Conservation (phyloP, 345 rosid genomes). For the Viola odorata region DNA sequence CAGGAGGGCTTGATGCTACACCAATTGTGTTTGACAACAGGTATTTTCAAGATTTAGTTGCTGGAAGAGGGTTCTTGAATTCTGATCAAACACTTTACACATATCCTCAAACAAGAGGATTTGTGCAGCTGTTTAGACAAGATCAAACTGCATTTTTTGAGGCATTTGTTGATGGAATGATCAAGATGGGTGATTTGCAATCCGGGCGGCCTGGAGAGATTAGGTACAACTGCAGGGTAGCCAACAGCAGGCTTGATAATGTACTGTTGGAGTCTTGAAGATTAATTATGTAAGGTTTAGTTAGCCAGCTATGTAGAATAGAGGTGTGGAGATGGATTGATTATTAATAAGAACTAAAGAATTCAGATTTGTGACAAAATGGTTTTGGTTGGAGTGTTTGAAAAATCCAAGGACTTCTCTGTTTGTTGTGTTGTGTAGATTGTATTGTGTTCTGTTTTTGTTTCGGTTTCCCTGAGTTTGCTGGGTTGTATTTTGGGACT, state of each 20-base stretch:
- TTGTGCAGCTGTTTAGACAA: constrained; percentile 45
- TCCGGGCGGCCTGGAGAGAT: constrained; percentile 65
- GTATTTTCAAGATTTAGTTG: constrained; percentile 80
- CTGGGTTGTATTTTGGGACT: too few relatives aligned
- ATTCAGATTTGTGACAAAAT: too few relatives aligned
- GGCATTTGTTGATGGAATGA: constrained; percentile 73
- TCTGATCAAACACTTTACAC: constrained; percentile 83
- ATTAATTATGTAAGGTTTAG: neutral
- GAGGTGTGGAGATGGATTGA: too few relatives aligned
- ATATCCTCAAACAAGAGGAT: constrained; percentile 39
- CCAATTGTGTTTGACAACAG: constrained; percentile 57
- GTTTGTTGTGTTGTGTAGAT: too few relatives aligned
- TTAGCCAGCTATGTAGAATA: too few relatives aligned
- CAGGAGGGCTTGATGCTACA: constrained; percentile 69
- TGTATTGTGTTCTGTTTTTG: too few relatives aligned
- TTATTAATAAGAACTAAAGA: too few relatives aligned
- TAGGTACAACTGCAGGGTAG: constrained; percentile 61
- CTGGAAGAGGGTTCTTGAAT: constrained; percentile 78
- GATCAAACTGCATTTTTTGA: constrained; percentile 49
- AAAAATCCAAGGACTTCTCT: too few relatives aligned
- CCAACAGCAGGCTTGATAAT: constrained; percentile 34
- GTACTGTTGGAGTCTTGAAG: constrained; percentile 26
- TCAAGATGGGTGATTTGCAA: constrained; percentile 82
- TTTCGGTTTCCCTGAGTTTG: too few relatives aligned
- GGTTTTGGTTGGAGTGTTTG: too few relatives aligned